Percentiles rank a stretch among this genome's conserved stretches.
These are phyloP conservation scores for Boechera stricta DNA, from an alignment of 345 rosid species.

Conservation along the genomic window DNA sequence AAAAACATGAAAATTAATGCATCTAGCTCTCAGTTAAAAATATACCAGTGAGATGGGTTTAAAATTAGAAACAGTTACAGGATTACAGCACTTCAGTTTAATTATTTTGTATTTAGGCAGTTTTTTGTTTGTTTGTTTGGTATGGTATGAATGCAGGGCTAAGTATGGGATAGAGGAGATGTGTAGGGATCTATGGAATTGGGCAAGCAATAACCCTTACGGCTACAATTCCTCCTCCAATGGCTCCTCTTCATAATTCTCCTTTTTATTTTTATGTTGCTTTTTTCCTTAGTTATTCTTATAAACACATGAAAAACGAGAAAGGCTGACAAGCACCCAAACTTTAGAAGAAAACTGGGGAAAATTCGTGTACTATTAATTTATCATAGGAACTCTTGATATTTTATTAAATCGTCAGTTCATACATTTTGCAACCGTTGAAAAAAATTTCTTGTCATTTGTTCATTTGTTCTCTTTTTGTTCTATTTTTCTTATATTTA, in stretches of 20 bases:
- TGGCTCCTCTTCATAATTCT: slow-evolving; percentile 33
- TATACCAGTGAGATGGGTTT: too few relatives aligned
- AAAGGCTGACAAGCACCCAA: slow-evolving; percentile 20
- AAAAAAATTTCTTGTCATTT: too few relatives aligned
- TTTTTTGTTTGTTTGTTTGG: background rate
- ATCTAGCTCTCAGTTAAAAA: background rate
- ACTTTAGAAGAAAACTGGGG: slow-evolving; percentile 3
- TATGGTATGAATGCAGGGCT: slow-evolving; percentile 60
- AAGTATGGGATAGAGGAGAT: slow-evolving; percentile 81
- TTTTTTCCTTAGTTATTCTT: slow-evolving; percentile 4
- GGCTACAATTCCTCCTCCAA: slow-evolving; percentile 66
- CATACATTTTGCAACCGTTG: background rate
- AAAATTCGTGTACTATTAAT: slow-evolving; percentile 20
- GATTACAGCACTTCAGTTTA: background rate
- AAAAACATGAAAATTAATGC: too few relatives aligned
- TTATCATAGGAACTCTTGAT: slow-evolving; percentile 17
- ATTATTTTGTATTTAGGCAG: background rate
- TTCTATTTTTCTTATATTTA: too few relatives aligned
- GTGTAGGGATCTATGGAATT: slow-evolving; percentile 96
- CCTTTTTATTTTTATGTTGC: background rate
- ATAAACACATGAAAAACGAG: background rate
- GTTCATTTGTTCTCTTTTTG: too few relatives aligned
- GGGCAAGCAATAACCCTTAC: slow-evolving; percentile 96
- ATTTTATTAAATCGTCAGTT: slow-evolving; percentile 9
- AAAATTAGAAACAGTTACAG: too few relatives aligned